Conservation (phyloP, 306 rosid genomes). For the Lagenaria siceraria region DNA sequence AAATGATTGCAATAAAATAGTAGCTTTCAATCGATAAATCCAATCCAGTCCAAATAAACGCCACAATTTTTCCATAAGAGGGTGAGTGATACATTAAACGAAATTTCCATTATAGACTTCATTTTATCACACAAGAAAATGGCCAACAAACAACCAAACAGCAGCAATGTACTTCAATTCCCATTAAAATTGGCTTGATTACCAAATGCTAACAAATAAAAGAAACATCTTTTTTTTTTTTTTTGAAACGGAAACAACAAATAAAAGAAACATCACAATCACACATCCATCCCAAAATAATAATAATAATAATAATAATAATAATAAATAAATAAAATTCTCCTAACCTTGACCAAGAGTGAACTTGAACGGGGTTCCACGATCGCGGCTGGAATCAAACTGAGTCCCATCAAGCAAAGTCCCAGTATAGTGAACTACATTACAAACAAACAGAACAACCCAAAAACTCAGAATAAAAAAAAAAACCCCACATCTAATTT, state of each 20-base stretch:
- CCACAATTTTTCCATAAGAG: not conserved
- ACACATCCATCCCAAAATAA: not conserved
- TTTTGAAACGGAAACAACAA: no score
- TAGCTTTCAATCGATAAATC: not conserved
- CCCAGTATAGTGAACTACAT: conserved; percentile 80
- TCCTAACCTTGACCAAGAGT: conserved; percentile 91
- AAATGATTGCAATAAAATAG: not conserved
- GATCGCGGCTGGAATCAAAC: conserved; percentile 90
- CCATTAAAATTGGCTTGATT: not conserved
- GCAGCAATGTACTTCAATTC: not conserved
- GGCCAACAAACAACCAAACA: not conserved
- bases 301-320: not conserved
- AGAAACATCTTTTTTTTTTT: not conserved
- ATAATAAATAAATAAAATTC: not conserved
- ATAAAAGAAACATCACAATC: not conserved
- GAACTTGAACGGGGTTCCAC: conserved; percentile 60
- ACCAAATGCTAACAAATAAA: not conserved
- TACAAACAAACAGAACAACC: not conserved
- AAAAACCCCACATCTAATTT: not conserved
- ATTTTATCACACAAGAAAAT: not conserved
- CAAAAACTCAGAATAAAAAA: not conserved
- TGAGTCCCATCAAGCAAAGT: conserved; percentile 81
- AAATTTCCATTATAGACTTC: not conserved
- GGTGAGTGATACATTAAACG: no score
- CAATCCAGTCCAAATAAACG: not conserved